Base-by-base conservation (phyloP, 805 yeast genomes). In the Tanozyma kutaoensis region DNA sequence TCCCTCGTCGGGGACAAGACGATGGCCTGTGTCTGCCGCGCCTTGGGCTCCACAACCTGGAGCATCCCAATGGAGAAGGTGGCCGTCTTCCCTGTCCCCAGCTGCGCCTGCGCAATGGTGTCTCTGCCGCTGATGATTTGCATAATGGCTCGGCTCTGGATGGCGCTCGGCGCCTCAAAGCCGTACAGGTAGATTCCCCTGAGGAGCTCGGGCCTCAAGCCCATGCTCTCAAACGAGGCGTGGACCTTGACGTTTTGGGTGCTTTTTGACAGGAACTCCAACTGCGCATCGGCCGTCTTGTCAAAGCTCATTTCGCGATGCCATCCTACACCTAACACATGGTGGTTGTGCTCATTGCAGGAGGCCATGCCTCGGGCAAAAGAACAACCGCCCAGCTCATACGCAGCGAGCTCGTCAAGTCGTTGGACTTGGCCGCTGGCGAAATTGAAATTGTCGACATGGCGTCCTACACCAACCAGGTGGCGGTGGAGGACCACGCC, bases 41-140 rank as follows among this genome's bases (percentile, higher is more conserved):
- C 58, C 36, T 66, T 69, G 31, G 76, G 62, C 42, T 88, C 94
- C 29, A 91, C 69, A 37, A 72, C 80, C 58, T 91, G 93, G 38
- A 91, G 62, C 66, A 85, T 80, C 15, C 95, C 88, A 40, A 91
- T 88, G 37, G 96, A 70, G 66, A 91, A 91, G 25, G 98, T 91
- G 38, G 97, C 98, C 16, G 98, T 91, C 64, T 91, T 91, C 60
- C 98, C 98, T 26, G 98, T 91, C 59, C 98, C 98, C 20, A 95
- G 84, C 62, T 91, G 98, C 33, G 98, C 97, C 63, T 91, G 98
- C 34, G 98, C 98, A 37, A 91, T 73, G 29, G 86, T 93, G 57
- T 91, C 98, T 56, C 85, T 76, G 31, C 95, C 95, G 48, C 75
- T 76, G 45, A 85, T 78, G 55, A 91, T 86, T 54, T 93, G 98